These are phyloP conservation scores for Leccinum truebloodii DNA, from an alignment of 768 basidiomycete species.

Conservation along the genomic window DNA sequence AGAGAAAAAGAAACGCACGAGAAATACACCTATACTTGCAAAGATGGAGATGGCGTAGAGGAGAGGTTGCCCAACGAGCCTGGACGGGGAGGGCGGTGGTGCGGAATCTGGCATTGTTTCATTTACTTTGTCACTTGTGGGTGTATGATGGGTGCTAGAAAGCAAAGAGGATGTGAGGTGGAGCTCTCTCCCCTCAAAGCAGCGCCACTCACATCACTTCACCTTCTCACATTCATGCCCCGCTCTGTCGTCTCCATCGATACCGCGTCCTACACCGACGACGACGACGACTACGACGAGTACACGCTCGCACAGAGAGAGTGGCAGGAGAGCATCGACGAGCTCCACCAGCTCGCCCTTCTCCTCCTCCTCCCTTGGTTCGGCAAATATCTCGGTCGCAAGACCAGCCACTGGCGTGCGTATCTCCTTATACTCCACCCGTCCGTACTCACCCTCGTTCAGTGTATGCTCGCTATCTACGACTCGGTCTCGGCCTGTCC, in stretches of 20 bases:
- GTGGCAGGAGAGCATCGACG: constrained; percentile 89
- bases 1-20: constrained; percentile 49
- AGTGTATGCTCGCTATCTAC: constrained; percentile 75
- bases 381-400: constrained; percentile 86
- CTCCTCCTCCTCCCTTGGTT: constrained; percentile 82
- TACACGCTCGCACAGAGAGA: constrained; percentile 80
- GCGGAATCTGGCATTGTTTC: constrained; percentile 52
- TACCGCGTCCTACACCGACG: constrained; percentile 50
- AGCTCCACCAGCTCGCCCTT: constrained; percentile 78
- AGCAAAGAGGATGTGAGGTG: constrained; percentile 11
- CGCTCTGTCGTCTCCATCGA: constrained; percentile 63
- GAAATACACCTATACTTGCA: constrained; percentile 81
- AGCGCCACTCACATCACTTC: constrained; percentile 10
- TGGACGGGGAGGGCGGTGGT: constrained; percentile 36
- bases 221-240: constrained; percentile 46
- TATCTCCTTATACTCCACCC: constrained; percentile 17
- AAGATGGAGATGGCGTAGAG: constrained; percentile 81
- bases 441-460: constrained; percentile 15
- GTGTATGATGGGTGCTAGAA: constrained; percentile 18
- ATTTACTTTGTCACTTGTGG: constrained; percentile 34
- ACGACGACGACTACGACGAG: constrained; percentile 63
- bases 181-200: constrained; percentile 19
- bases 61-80: constrained; percentile 75
- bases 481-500: constrained; percentile 58
- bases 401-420: constrained; percentile 86